Percentiles rank a stretch among this genome's conserved stretches.
phyloP scores from a whole-genome alignment of 345 rosid genomes.

The Heritiera littoralis region DNA sequence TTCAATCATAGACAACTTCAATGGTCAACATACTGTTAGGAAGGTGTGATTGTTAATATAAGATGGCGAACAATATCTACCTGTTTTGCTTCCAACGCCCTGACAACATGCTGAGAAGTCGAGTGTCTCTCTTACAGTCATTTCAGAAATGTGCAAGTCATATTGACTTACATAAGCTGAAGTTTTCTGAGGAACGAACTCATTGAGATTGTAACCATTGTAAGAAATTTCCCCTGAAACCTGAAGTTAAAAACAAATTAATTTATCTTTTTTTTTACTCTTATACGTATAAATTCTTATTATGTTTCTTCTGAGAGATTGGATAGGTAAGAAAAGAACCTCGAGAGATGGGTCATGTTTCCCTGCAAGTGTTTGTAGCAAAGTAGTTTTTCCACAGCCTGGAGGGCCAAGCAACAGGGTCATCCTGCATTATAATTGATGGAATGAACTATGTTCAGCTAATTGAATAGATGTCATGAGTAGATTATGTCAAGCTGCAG shows the following conservation, averaged over 20 bases:
- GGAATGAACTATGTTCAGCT: too few relatives aligned
- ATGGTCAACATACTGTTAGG: too few relatives aligned
- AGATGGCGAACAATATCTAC: constrained; percentile 15
- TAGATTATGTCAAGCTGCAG: too few relatives aligned
- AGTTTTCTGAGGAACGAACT: constrained; percentile 60
- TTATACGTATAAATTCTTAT: too few relatives aligned
- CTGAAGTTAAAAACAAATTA: constrained; percentile 27
- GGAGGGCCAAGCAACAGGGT: constrained; percentile 55
- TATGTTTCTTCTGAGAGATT: too few relatives aligned
- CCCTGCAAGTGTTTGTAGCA: too few relatives aligned
- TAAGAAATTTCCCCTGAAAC: constrained; percentile 51
- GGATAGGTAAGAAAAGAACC: too few relatives aligned
- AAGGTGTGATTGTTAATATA: background rate
- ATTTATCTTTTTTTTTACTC: too few relatives aligned
- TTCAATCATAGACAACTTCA: background rate
- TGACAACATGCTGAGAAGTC: constrained; percentile 65
- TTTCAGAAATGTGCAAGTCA: constrained; percentile 60
- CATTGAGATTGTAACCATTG: constrained; percentile 52
- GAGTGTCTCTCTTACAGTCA: constrained; percentile 71
- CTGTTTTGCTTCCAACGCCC: constrained; percentile 54
- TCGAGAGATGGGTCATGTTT: too few relatives aligned
- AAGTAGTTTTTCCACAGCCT: constrained; percentile 43
- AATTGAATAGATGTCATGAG: too few relatives aligned
- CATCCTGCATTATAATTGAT: constrained; percentile 29
- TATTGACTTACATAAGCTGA: constrained; percentile 63